Percentiles rank a stretch among this genome's conserved stretches.
Evolutionary conservation across 2,329 filamentous ascomycete genomes (phyloP).

Genomic region (Talaromyces albobiverticillius): DNA sequence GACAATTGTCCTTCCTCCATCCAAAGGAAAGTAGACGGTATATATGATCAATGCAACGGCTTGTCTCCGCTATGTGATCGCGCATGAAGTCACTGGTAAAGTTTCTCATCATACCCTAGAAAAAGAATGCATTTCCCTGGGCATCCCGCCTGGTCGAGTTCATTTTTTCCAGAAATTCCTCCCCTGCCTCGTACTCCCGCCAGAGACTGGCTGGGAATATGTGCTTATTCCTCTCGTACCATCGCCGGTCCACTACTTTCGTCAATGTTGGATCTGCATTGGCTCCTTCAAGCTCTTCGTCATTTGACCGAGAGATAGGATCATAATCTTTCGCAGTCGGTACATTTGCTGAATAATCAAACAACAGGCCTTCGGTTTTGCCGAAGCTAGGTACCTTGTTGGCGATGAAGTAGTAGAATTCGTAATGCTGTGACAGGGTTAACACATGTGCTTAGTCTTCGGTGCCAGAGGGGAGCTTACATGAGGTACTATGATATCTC

Average conservation of each 20-base stretch:
- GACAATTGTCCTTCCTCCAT: not conserved
- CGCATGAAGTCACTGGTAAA: not conserved
- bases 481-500: constrained; percentile 89
- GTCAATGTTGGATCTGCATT: constrained; percentile 75
- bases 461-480: constrained; percentile 51
- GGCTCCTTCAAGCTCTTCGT: constrained; percentile 66
- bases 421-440: constrained; percentile 69
- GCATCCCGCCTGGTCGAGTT: constrained; percentile 74
- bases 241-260: constrained; percentile 91
- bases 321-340: constrained; percentile 35
- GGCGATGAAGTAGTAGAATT: constrained; percentile 95
- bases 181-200: constrained; percentile 90
- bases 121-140: constrained; percentile 92
- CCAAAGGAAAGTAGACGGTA: no score
- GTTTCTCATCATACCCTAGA: constrained; percentile 30
- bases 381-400: constrained; percentile 64
- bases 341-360: constrained; percentile 64
- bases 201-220: constrained; percentile 95
- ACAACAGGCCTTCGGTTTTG: constrained; percentile 73
- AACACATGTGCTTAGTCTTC: constrained; percentile 7
- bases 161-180: constrained; percentile 65
- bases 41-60: no score
- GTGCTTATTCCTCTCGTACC: constrained; percentile 98
- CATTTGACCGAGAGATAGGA: constrained; percentile 43
- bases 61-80: no score